Percentiles rank a stretch among this genome's conserved stretches.
Conservation (phyloP, 345 rosid species). For the Salix brachista region DNA sequence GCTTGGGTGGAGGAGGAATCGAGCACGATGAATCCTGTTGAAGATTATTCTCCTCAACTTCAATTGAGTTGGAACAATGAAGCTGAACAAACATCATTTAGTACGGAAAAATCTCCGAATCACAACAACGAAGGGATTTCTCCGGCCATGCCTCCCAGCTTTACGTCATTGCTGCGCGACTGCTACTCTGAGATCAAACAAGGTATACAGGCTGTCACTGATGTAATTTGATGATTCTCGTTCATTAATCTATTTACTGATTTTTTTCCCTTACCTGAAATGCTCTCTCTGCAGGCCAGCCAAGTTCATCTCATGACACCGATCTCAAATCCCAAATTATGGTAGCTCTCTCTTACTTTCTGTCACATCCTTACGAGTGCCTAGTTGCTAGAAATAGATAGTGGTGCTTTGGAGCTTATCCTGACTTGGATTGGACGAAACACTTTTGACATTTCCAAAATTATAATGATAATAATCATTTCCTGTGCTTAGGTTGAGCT, state of each 20-base stretch:
- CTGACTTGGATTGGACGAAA: background rate
- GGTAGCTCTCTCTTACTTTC: slow-evolving; percentile 38
- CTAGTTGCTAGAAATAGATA: background rate
- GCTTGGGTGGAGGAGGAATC: slow-evolving; percentile 31
- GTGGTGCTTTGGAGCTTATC: background rate
- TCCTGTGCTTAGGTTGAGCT: slow-evolving; percentile 7
- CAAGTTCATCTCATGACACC: slow-evolving; percentile 29
- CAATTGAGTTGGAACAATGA: slow-evolving; percentile 30
- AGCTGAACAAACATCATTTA: slow-evolving; percentile 32
- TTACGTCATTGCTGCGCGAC: slow-evolving; percentile 56
- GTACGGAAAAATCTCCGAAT: slow-evolving; percentile 25
- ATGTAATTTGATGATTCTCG: slow-evolving; percentile 5
- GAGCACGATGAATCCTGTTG: slow-evolving; percentile 17
- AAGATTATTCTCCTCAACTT: slow-evolving; percentile 33
- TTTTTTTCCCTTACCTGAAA: slow-evolving; percentile 14
- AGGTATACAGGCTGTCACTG: slow-evolving; percentile 36
- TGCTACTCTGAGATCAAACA: slow-evolving; percentile 46
- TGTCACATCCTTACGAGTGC: background rate
- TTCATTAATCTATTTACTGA: slow-evolving; percentile 10
- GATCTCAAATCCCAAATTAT: slow-evolving; percentile 66
- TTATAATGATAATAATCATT: too few relatives aligned
- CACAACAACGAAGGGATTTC: slow-evolving; percentile 21
- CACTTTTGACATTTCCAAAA: background rate
- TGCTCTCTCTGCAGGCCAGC: slow-evolving; percentile 34
- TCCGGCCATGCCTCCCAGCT: slow-evolving; percentile 68